A percentile compares a stretch with the other conserved stretches of the same genome.
These are phyloP conservation scores for Eucalyptus pauciflora DNA, from an alignment of 345 rosid species.

Conservation along the genomic window DNA sequence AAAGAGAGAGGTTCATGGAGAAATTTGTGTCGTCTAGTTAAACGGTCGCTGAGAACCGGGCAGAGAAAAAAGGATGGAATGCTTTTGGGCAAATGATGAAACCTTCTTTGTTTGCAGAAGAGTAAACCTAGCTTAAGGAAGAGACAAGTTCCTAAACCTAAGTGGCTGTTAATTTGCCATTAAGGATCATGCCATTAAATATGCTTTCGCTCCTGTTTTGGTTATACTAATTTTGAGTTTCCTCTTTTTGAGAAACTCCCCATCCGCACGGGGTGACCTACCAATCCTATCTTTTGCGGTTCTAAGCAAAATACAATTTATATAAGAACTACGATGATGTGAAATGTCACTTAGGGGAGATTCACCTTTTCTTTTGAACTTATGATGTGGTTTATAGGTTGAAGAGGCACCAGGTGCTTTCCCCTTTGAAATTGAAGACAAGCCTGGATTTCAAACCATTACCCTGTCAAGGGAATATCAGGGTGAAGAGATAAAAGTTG, in stretches of 20 bases:
- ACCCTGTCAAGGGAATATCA: constrained; percentile 53
- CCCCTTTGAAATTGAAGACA: constrained; percentile 75
- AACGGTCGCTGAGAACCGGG: not conserved
- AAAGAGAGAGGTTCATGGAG: not conserved
- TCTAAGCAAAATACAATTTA: not conserved
- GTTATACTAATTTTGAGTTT: not conserved
- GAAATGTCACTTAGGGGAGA: not conserved
- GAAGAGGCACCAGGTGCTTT: constrained; percentile 53
- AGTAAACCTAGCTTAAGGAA: not conserved
- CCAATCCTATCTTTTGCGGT: not conserved
- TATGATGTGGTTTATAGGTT: constrained; percentile 13
- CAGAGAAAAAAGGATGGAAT: not conserved
- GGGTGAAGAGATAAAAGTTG: constrained; percentile 60
- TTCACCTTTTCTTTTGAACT: not conserved
- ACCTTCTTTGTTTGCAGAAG: not conserved
- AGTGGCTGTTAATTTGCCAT: not conserved
- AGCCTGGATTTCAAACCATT: constrained; percentile 46
- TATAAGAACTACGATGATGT: not conserved
- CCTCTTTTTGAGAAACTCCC: not conserved
- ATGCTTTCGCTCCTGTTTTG: not conserved
- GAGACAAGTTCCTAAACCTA: not conserved
- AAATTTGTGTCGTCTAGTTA: not conserved
- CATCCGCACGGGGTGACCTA: not conserved
- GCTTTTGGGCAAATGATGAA: not conserved
- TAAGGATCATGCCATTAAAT: not conserved